These are phyloP conservation scores for Taphrina confusa DNA, from an alignment of 1,139 yeast genomes.

Conservation along the genomic window DNA sequence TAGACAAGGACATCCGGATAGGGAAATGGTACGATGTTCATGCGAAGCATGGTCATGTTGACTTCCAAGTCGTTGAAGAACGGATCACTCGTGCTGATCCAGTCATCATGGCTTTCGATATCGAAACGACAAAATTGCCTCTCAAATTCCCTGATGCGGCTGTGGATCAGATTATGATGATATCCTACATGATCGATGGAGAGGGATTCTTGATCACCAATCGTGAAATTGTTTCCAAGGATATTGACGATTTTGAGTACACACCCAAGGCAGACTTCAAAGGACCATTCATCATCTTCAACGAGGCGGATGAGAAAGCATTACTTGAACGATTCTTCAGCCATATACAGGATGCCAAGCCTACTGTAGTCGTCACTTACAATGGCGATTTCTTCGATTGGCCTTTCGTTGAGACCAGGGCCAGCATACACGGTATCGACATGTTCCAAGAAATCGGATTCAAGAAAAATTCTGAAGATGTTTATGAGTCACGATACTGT, in stretches of 20 bases:
- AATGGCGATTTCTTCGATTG: constrained; percentile 99
- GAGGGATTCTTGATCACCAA: constrained; percentile 92
- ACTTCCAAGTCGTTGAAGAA: constrained; percentile 64
- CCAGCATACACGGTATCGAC: constrained; percentile 77
- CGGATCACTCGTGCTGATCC: constrained; percentile 96
- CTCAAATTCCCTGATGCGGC: constrained; percentile 91
- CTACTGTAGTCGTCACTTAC: constrained; percentile 94
- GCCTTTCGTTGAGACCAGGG: constrained; percentile 94
- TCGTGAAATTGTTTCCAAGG: constrained; percentile 89
- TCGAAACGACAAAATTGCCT: constrained; percentile 96
- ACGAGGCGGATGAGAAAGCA: constrained; percentile 81
- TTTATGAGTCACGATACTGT: constrained; percentile 88
- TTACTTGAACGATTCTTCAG: constrained; percentile 77
- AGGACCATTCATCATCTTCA: constrained; percentile 84
- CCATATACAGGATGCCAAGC: constrained; percentile 81
- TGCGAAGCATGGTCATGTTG: constrained; percentile 59
- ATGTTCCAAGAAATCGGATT: constrained; percentile 95
- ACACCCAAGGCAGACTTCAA: constrained; percentile 97
- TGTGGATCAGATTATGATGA: constrained; percentile 97
- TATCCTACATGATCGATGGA: constrained; percentile 98
- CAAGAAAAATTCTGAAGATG: constrained; percentile 84
- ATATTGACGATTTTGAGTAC: constrained; percentile 94
- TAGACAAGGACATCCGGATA: constrained; percentile 78
- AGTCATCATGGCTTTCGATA: constrained; percentile 93
- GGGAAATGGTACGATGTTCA: constrained; percentile 95